phyloP scores from a whole-genome alignment of 2,329 filamentous ascomycete genomes.

The Elsinoe perseae region DNA sequence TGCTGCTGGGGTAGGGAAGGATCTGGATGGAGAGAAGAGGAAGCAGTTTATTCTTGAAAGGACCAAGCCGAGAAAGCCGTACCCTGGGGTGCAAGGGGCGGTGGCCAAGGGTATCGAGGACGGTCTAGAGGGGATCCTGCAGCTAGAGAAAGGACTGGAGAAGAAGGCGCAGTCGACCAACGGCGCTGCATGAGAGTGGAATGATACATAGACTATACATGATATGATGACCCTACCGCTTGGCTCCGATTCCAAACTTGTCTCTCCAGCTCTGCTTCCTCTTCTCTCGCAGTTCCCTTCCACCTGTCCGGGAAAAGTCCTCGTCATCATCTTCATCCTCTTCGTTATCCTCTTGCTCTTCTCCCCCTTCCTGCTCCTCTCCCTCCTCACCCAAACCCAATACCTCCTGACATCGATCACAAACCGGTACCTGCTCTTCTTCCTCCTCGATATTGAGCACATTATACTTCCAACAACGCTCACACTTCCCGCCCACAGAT shows the following conservation, averaged over 20 bases:
- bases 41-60: background rate
- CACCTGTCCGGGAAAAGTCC: slow-evolving; percentile 1
- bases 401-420: slow-evolving; percentile 63
- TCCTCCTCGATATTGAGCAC: slow-evolving; percentile 38
- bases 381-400: slow-evolving; percentile 34
- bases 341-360: slow-evolving; percentile 6
- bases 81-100: background rate
- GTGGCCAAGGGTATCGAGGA: slow-evolving; percentile 6
- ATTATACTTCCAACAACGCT: slow-evolving; percentile 81
- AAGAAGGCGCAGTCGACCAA: slow-evolving; percentile 4
- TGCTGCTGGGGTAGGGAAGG: background rate
- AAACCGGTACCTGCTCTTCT: slow-evolving; percentile 53
- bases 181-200: background rate
- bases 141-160: slow-evolving; percentile 1
- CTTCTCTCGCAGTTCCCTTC: background rate
- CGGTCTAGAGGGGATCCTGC: background rate
- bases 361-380: slow-evolving; percentile 9
- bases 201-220: background rate
- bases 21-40: background rate
- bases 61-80: slow-evolving; percentile 13
- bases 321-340: slow-evolving; percentile 13
- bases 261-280: slow-evolving; percentile 11
- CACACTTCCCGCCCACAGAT: slow-evolving; percentile 61
- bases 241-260: slow-evolving; percentile 5
- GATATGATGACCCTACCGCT: background rate